Evolutionary conservation across 2,329 filamentous ascomycete species (phyloP), one percentile per base, ranked within the genome.

Genomic region (Emergomyces africanus): DNA sequence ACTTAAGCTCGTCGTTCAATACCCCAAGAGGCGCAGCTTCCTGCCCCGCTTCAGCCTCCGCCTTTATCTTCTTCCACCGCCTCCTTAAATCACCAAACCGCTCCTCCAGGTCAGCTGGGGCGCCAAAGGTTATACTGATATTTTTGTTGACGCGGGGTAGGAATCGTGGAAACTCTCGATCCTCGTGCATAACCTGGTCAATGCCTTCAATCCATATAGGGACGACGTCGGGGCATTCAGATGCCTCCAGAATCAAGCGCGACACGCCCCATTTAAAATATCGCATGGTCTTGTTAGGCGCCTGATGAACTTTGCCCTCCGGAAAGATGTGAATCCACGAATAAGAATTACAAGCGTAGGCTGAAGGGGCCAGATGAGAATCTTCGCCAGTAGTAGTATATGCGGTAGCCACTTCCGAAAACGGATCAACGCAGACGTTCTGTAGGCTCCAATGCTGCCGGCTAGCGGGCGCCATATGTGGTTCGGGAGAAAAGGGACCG

Each of bases 231-330:
- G 94, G 94, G 62, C 88, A 85, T 2, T 90, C 89, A 54, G 92
- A 88, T 53, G 87, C 83, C 73, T 99, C 94, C 53, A 99, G 83
- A 60, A 99, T 94, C 60, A 97, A 80, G 1, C 94, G 84, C 6
- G 92, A 90, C 1, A 97, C 80, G 0, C 94, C 94, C 94, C 94
- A 99, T 77, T 96, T 96, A 82, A 97, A 97, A 75, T 99, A 99
- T 35, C 94, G 87, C 79, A 97, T 86, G 8, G 86, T 83, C 66
- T 85, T 84, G 48, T 84, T 78, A 1, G 87, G 82, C 64, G 90
- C 85, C 75, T 99, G 94, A 73, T 97, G 91, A 51, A 96, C 90
- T 72, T 88, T 90, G 54, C 90, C 94, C 74, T 99, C 94, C 14
- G 94, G 94, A 72, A 97, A 97, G 58, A 97, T 87, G 72, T 99